Base-by-base conservation (phyloP, 1,284 basidiomycete species). In the Flammula alnicola region DNA sequence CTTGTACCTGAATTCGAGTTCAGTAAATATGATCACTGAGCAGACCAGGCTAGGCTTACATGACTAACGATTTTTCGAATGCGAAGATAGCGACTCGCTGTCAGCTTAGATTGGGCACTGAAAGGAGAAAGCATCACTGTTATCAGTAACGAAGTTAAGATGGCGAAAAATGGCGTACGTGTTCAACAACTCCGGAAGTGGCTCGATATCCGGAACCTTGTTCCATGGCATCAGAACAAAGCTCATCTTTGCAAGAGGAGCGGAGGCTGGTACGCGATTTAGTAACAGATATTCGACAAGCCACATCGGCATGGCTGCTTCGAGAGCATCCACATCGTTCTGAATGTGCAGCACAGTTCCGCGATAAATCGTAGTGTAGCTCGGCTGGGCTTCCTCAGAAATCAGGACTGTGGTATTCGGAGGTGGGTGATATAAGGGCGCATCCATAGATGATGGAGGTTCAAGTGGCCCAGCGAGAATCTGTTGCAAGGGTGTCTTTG, bases 181-280 rank as follows among this genome's bases (percentile, higher is more conserved):
- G 63, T 90, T 91, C 48, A 93, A 71, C 36, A 93, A 66, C 59
- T 91, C 90, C 0, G 89, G 89, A 26, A 94, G 64, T 51, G 72
- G 76, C 51, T 86, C 83, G 14, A 68, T 74, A 31, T 76, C 75
- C 2, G 76, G 73, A 48, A 80, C 78, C 48, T 78, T 79, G 37
- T 78, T 79, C 76, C 83, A 91, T 0, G 95, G 93, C 48, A 95
- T 71, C 23, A 99, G 70, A 19, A 95, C 83, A 65, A 98, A 98
- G 56, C 93, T 92, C 41, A 96, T 68, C 72, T 97, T 98, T 47
- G 80, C 74, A 37, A 76, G 68, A 3, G 78, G 65, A 11, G 73
- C 74, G 0, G 74, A 64, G 3, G 73, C 55, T 2, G 77, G 75
- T 17, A 76, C 69, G 61, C 86, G 87, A 63, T 90, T 90, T 27